phyloP scores from a whole-genome alignment of 2,329 filamentous ascomycete genomes.

The Escovopsis sp. region DNA sequence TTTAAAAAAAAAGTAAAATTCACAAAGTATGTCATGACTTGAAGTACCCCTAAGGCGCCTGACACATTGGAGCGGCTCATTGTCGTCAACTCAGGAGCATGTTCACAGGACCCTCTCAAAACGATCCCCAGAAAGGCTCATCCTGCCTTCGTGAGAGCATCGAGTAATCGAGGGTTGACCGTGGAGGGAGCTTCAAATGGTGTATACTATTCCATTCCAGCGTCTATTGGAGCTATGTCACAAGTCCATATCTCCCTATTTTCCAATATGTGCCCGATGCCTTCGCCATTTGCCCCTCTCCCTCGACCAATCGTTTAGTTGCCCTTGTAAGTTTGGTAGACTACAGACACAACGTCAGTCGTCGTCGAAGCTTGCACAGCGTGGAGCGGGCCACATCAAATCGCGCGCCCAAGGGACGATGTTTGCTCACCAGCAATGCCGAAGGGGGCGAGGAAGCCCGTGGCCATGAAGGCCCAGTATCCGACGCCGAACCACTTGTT shows the following conservation, averaged over 20 bases:
- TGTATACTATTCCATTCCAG: conserved; percentile 12
- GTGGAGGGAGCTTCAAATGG: conserved; percentile 9
- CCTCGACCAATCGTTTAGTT: conserved; percentile 14
- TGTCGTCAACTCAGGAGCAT: too few relatives aligned
- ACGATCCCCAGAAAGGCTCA: too few relatives aligned
- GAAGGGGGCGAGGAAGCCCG: conserved; percentile 47
- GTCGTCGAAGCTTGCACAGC: not conserved
- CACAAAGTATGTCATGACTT: too few relatives aligned
- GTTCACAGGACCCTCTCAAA: too few relatives aligned
- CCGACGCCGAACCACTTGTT: conserved; percentile 69
- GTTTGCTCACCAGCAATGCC: conserved; percentile 40
- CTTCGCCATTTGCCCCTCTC: conserved; percentile 1
- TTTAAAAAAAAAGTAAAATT: too few relatives aligned
- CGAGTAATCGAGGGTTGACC: too few relatives aligned
- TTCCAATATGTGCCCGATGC: conserved; percentile 7
- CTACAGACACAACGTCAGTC: conserved; percentile 17
- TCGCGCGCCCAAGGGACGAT: conserved; percentile 10
- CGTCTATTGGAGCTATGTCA: conserved; percentile 22
- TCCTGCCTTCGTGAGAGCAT: too few relatives aligned
- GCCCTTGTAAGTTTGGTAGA: conserved; percentile 32
- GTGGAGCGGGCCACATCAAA: too few relatives aligned
- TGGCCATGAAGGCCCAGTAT: conserved; percentile 60
- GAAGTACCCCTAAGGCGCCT: too few relatives aligned
- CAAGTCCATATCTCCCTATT: conserved; percentile 7
- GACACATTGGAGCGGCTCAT: too few relatives aligned